Evolutionary conservation across 331 rosid species (phyloP), one percentile per base, ranked within the genome.

Genomic region (Saraca asoca): DNA sequence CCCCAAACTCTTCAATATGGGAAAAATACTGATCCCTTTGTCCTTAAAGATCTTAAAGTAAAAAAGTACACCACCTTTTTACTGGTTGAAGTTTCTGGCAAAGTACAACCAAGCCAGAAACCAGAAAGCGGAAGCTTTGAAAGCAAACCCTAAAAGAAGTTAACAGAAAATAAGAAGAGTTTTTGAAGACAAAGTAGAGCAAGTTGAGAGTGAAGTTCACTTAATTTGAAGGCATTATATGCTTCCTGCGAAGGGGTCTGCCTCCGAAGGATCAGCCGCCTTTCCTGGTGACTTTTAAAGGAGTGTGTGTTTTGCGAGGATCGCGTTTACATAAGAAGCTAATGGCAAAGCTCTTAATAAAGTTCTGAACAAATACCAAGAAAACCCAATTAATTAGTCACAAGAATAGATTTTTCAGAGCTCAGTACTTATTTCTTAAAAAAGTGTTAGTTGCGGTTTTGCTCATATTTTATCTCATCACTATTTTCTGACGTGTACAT

Each of bases 251-350:
- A 65, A 80, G 97, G 95, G 85, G 76, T 84, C 80, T 74, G 69
- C 54, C 68, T 72, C 98, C 97, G 97, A 87, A 82, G 95, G 88
- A 69, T 90, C 69, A 86, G 96, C 97, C 96, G 84, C 72, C 81
- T 80, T 90, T 90, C 86, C 67, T 78, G 97, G 90, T 75, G 87
- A 83, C 85, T 81, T 77, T 77, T 66, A 79, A 76, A 64, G 65
- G 9, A 62, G 14, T 34, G 71, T 82, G 85, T 75, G 86, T 59
- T 71, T 77, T 68, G 86, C 85, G 87, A 83, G 81, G 75, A 78
- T 80, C 48, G 34, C 77, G 68, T 58, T 51, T 15, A 39, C 39
- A 66, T 37, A 68, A 63, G 65, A 74, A 78, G 64, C 69, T 39
- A 66, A 67, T 17, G 71, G 53, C 76, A 79, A 77, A 62, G 51